These are phyloP conservation scores for Sporothrix pallida DNA, from an alignment of 2,329 filamentous ascomycete species.

Conservation along the genomic window DNA sequence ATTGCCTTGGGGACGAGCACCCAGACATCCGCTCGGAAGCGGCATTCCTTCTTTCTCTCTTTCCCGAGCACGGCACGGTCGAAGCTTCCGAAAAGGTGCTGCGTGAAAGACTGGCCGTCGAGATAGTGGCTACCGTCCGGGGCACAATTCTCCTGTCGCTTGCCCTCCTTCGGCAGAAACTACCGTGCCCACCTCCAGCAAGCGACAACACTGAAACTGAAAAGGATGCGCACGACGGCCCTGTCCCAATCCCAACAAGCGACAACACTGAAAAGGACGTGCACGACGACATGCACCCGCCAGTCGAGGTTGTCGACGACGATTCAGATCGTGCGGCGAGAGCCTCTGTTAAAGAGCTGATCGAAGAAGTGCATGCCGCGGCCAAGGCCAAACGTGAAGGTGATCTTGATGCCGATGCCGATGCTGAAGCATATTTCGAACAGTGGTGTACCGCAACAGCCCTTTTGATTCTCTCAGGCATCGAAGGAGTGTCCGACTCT, in stretches of 20 bases:
- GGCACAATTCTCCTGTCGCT: conserved; percentile 9
- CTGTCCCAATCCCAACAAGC: no score
- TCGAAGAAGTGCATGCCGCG: not conserved
- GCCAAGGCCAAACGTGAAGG: not conserved
- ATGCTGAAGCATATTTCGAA: not conserved
- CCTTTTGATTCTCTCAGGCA: not conserved
- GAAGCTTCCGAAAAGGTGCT: not conserved
- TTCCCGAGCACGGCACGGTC: not conserved
- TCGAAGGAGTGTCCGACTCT: not conserved
- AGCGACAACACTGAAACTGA: no score
- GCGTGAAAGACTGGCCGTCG: not conserved
- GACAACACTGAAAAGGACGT: not conserved
- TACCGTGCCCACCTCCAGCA: not conserved
- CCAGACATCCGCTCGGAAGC: not conserved
- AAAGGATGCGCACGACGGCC: not conserved
- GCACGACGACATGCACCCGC: conserved; percentile 1
- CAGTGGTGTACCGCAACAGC: conserved; percentile 8
- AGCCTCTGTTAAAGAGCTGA: not conserved
- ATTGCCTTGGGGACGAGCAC: not conserved
- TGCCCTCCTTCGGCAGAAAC: not conserved
- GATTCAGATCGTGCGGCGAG: not conserved
- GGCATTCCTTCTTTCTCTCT: not conserved
- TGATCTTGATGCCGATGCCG: not conserved
- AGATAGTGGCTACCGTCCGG: conserved; percentile 3
- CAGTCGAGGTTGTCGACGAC: not conserved